These are phyloP conservation scores for Dryadomyces quercus-mongolicae DNA, from an alignment of 2,329 filamentous ascomycete species.

Conservation along the genomic window DNA sequence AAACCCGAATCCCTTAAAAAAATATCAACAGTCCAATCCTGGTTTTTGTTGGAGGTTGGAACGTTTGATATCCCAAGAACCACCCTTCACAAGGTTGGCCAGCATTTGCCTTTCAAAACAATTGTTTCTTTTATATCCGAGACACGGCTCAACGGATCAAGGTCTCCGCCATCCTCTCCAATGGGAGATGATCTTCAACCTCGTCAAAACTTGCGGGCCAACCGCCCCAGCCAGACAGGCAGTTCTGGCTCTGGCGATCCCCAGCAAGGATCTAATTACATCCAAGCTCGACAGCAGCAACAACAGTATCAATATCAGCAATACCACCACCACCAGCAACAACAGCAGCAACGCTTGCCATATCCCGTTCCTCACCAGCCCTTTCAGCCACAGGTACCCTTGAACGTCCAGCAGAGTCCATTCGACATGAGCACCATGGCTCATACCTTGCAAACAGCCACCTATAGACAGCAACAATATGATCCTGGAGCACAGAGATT, in stretches of 20 bases:
- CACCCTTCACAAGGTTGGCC: too few relatives aligned
- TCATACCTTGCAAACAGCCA: slow-evolving; percentile 1
- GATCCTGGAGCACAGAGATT: background rate
- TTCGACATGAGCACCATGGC: slow-evolving; percentile 6
- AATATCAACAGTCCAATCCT: background rate
- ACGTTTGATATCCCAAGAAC: background rate
- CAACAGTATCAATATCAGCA: background rate
- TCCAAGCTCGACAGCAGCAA: background rate
- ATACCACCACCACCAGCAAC: background rate
- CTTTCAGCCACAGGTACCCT: background rate
- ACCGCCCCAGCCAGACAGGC: background rate
- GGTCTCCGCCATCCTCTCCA: background rate
- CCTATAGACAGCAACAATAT: slow-evolving; percentile 4
- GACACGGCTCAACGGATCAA: background rate
- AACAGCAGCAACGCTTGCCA: background rate
- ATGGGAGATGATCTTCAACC: slow-evolving; percentile 1
- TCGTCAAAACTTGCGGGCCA: background rate
- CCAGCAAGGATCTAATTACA: background rate
- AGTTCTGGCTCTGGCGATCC: background rate
- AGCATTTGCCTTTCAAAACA: too few relatives aligned
- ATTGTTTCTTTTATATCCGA: background rate
- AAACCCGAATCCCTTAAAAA: background rate
- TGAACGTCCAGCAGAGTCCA: background rate
- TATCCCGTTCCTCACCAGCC: background rate
- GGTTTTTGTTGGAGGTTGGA: background rate